Percentiles rank a stretch among this genome's conserved stretches.
These are phyloP conservation scores for Pistacia vera DNA, from an alignment of 345 rosid genomes.

Conservation along the genomic window DNA sequence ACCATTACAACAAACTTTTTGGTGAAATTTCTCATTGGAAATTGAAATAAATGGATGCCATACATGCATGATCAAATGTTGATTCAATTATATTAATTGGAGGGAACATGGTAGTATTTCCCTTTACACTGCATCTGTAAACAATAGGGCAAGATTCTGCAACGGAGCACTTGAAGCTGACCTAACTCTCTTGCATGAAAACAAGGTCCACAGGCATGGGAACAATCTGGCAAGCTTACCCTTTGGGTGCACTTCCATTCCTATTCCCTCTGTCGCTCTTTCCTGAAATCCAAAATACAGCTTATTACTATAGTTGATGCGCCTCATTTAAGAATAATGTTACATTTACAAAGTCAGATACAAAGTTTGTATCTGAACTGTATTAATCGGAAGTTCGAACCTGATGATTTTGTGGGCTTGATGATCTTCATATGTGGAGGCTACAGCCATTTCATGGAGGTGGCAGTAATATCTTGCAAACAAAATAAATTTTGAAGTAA, in stretches of 20 bases:
- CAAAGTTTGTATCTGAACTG: no score
- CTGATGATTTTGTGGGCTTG: no score
- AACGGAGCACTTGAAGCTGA: constrained; percentile 78
- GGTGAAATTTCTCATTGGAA: no score
- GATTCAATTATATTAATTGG: constrained; percentile 26
- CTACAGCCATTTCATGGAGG: no score
- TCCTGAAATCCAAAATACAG: constrained; percentile 30
- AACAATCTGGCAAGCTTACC: constrained; percentile 91
- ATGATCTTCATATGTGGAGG: no score
- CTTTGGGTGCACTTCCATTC: constrained; percentile 57
- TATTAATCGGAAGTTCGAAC: no score
- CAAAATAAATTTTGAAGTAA: not conserved
- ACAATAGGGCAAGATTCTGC: constrained; percentile 92
- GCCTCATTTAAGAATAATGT: no score
- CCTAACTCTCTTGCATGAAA: constrained; percentile 88
- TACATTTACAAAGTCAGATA: no score
- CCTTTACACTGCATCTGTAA: constrained; percentile 88
- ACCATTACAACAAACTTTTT: not conserved
- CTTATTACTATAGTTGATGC: no score
- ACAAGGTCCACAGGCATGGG: constrained; percentile 90
- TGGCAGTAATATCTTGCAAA: constrained; percentile 14
- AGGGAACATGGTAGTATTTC: constrained; percentile 80
- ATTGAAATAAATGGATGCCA: not conserved
- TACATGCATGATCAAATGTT: not conserved
- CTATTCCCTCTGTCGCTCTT: constrained; percentile 28